A percentile compares a stretch with the other conserved stretches of the same genome.
Evolutionary conservation across 2,329 filamentous ascomycete species (phyloP).

Genomic region (Ilyonectria mors-panacis): DNA sequence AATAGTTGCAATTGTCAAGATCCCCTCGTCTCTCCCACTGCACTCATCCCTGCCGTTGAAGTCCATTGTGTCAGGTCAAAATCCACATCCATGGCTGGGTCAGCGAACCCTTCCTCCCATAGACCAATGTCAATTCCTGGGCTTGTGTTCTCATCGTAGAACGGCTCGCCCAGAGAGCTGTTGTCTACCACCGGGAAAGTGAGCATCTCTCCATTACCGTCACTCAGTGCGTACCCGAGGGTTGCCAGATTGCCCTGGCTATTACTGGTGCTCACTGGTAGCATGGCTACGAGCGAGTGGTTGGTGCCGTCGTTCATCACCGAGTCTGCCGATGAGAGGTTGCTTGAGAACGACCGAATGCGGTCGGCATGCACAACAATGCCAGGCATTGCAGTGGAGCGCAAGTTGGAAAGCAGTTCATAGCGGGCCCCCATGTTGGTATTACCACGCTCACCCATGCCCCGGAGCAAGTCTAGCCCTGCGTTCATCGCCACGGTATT

Average conservation of each 20-base stretch:
- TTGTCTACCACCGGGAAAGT: slow-evolving; percentile 50
- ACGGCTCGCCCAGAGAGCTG: slow-evolving; percentile 47
- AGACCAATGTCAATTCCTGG: slow-evolving; percentile 52
- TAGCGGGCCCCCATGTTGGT: slow-evolving; percentile 18
- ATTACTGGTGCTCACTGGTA: background rate
- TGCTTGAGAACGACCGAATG: background rate
- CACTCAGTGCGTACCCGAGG: background rate
- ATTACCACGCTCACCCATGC: slow-evolving; percentile 23
- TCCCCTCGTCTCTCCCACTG: background rate
- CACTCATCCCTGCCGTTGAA: slow-evolving; percentile 12
- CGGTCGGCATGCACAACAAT: background rate
- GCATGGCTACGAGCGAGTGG: background rate
- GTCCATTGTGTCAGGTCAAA: slow-evolving; percentile 51
- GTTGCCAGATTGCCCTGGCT: background rate
- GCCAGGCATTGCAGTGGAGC: background rate
- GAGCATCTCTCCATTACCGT: slow-evolving; percentile 20
- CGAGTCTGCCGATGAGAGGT: background rate
- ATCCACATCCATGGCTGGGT: slow-evolving; percentile 52
- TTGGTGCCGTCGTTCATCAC: background rate
- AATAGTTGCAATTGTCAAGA: background rate
- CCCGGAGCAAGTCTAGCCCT: slow-evolving; percentile 29
- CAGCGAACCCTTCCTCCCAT: slow-evolving; percentile 58
- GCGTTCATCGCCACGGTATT: slow-evolving; percentile 62
- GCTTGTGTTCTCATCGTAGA: slow-evolving; percentile 48
- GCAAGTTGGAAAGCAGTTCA: slow-evolving; percentile 13